Evolutionary conservation across 495 filamentous ascomycete genomes (phyloP), one percentile per base, ranked within the genome.

Genomic region (Xylaria curta): DNA sequence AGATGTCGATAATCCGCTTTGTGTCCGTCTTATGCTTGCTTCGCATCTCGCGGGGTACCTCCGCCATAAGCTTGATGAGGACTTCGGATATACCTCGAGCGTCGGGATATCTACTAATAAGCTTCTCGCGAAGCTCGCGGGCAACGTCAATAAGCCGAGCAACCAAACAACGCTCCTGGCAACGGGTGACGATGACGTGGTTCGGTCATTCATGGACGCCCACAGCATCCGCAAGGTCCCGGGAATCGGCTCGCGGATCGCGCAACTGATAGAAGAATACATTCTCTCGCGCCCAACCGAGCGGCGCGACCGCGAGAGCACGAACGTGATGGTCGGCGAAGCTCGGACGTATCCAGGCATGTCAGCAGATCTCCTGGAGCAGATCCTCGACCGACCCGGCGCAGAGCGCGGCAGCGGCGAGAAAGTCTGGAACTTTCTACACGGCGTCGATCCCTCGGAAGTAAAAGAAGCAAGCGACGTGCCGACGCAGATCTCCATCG

Each of bases 401-500:
- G 81, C 88, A 0, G 88, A 91, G 38, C 88, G 88, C 69, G 92
- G 90, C 19, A 87, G 95, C 53, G 92, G 92, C 0, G 73, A 75
- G 49, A 91, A 89, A 71, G 75, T 88, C 0, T 92, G 88, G 89
- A 78, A 77, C 46, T 81, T 92, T 1, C 79, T 93, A 9, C 86
- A 92, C 76, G 91, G 89, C 49, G 79, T 88, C 19, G 91, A 93
- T 76, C 76, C 85, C 67, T 83, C 87, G 9, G 89, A 92, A 53
- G 94, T 98, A 21, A 85, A 87, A 24, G 86, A 90, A 72, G 92
- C 90, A 2, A 87, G 89, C 73, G 89, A 89, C 49, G 79, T 97
- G 17, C 95, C 95, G 0, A 89, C 89, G 15, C 94, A 97, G 79
- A 97, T 98, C 78, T 95, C 93, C 80, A 97, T 98, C 71, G 95